Conservation (phyloP, 306 rosid species). For the Lablab purpureus region DNA sequence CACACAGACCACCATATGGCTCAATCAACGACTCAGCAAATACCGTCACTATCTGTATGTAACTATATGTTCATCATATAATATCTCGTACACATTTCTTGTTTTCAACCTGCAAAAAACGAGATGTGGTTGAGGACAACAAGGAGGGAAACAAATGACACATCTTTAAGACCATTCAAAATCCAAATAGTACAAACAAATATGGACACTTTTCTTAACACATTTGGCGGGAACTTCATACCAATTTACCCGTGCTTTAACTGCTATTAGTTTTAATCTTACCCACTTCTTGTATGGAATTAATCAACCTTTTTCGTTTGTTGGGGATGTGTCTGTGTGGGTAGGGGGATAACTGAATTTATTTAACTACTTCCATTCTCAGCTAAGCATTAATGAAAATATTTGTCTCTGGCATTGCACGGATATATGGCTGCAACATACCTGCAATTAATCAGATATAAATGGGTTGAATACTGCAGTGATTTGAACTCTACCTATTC, state of each 20-base stretch:
- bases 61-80: slow-evolving; percentile 20
- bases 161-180: slow-evolving; percentile 11
- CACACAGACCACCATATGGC: slow-evolving; percentile 9
- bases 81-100: background rate
- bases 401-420: background rate
- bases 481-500: background rate
- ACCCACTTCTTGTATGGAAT: background rate
- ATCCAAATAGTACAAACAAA: background rate
- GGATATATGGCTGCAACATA: background rate
- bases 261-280: background rate
- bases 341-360: background rate
- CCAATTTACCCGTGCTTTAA: slow-evolving; percentile 5
- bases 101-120: background rate
- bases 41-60: slow-evolving; percentile 32
- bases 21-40: background rate
- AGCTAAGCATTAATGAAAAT: background rate
- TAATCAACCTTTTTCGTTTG: background rate
- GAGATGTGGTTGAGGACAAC: slow-evolving; percentile 2
- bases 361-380: background rate
- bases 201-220: background rate
- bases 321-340: background rate
- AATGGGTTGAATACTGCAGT: background rate
- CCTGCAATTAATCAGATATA: background rate
- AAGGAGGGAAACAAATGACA: slow-evolving; percentile 25
- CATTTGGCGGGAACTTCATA: background rate